Evolutionary conservation across 2,329 filamentous ascomycete genomes (phyloP).

Genomic region (Aspergillus quadricinctus): DNA sequence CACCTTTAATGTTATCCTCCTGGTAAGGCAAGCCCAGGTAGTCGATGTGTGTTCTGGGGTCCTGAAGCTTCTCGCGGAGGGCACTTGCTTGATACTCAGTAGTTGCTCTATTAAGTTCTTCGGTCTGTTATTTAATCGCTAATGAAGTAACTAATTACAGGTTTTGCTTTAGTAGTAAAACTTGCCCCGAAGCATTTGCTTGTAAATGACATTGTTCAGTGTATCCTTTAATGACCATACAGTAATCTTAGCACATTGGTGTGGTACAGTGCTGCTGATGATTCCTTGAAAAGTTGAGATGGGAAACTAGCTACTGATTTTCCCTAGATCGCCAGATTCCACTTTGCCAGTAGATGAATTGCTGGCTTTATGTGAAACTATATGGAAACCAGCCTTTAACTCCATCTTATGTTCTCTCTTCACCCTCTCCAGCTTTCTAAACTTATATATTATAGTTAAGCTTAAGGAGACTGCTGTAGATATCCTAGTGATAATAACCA

Average conservation of each 20-base stretch:
- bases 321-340: not conserved
- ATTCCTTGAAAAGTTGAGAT: no score
- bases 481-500: constrained; percentile 31
- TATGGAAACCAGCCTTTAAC: constrained; percentile 16
- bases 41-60: not conserved
- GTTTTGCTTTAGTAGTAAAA: no score
- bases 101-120: not conserved
- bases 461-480: constrained; percentile 14
- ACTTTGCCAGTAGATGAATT: not conserved
- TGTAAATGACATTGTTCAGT: no score
- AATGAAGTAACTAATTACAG: no score
- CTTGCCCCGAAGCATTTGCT: no score
- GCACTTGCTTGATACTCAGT: no score
- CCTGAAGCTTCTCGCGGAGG: not conserved
- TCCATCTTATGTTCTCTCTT: constrained; percentile 30
- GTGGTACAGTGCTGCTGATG: no score
- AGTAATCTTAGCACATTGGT: no score
- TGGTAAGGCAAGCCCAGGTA: not conserved
- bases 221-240: no score
- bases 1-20: not conserved
- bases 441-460: constrained; percentile 36
- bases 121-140: no score
- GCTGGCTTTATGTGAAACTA: not conserved
- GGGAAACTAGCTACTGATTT: not conserved
- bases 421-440: constrained; percentile 29